Base-by-base conservation (phyloP, 1,284 basidiomycete species). In the Mycena citricolor region DNA sequence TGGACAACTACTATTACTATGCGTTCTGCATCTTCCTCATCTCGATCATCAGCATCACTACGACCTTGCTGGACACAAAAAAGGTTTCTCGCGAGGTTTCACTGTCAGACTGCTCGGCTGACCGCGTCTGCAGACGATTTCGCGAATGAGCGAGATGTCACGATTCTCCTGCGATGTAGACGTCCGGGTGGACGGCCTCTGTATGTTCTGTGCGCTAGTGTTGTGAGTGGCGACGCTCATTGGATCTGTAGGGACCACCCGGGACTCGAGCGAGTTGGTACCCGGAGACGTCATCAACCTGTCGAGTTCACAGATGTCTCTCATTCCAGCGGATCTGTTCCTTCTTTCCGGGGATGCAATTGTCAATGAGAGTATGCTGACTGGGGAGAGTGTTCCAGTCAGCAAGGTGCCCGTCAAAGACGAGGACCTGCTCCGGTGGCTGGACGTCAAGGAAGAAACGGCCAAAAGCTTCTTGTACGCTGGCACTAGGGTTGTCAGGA, bases 321-420 rank as follows among this genome's bases (percentile, higher is more conserved):
- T 87, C 23, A 78, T 99, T 54, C 97, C 97, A 1, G 90, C 92
- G 11, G 97, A 99, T 63, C 79, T 95, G 52, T 81, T 97, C 54
- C 76, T 98, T 13, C 80, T 99, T 22, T 90, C 90, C 5, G 95
- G 97, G 4, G 97, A 98, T 61, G 93, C 93, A 1, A 97, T 99
- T 52, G 89, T 98, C 44, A 98, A 99, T 63, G 97, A 99, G 69
- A 95, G 92, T 52, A 98, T 98, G 95, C 79, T 99, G 13, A 97
- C 94, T 0, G 94, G 94, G 8, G 94, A 97, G 65, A 94, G 91
- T 56, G 88, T 97, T 0, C 94, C 94, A 0, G 90, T 97, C 43
- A 89, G 86, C 61, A 97, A 97, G 64, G 66, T 77, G 19, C 86
- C 93, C 0, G 74, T 86, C 42, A 84, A 78, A 54, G 85, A 89